Base-by-base conservation (phyloP, 805 yeast genomes). In the Metschnikowia santaceciliae region DNA sequence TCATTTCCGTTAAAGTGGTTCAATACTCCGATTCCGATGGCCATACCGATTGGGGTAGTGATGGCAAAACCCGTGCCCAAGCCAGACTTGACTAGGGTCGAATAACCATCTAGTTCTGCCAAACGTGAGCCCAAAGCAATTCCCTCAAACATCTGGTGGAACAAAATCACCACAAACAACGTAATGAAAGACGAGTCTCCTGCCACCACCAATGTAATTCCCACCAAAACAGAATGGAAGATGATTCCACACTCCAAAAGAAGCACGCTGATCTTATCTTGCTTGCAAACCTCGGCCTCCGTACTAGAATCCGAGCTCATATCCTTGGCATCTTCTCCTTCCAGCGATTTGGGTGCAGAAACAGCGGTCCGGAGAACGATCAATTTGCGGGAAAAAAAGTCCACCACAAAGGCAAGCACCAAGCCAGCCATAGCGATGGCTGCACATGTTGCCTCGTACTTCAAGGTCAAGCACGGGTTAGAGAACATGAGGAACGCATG, bases 1-100 rank as follows among this genome's bases (percentile, higher is more conserved):
- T 65, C 64, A 46, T 66, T 64, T 11, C 69, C 69, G 45, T 63
- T 62, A 52, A 63, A 68, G 23, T 36, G 23, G n/a, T 44, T 15
- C 41, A 44, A 44, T 4, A 85, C 88, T 42, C 90, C 90, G 32
- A 88, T 66, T 41, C 96, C 96, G 58, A 87, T 80, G 4, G 85
- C 90, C 58, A 85, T 78, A 2, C 92, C 85, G 43, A 86, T 70
- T 1, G 95, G 95, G 0, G 94, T 84, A 13, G 84, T 74, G 4
- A 86, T 42, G 2, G 54, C 44, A 41, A 37, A 53, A 2, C 33
- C 45, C 4, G 22, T 11, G 14, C 52, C 48, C 38, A 51, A 35
- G 15, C 8, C 52, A 34, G 45, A 14, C 44, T 51, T 14, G 15
- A 22, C 4, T 4, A 32, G 17, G 45, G 50, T 41, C 32, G 50